Base-by-base conservation (phyloP, 305 asterid species). In the Fraxinus ornus region DNA sequence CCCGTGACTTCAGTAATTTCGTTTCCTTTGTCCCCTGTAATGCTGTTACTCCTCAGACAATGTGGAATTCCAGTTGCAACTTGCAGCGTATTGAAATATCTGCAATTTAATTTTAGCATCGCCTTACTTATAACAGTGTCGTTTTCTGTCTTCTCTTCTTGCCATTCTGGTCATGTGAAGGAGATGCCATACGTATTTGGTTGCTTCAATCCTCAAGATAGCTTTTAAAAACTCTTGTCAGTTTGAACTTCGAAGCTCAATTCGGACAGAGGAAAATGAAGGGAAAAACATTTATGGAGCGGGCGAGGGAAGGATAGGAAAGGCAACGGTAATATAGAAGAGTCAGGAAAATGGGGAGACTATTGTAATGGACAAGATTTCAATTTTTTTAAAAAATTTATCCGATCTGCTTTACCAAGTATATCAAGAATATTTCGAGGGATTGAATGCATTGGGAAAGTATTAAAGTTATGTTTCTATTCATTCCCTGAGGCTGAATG, bases 1-100 rank as follows among this genome's bases (percentile, higher is more conserved):
- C 39, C 81, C 52, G 1, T 86, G 82, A 74, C 77, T 80, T 49
- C 1, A n/a, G 26, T 82, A 77, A 83, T 75, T 44, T 76, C 22
- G 9, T 70, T 68, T 3, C 28, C 47, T 7, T 71, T 17, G 2
- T 32, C 13, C 24, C 15, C 37, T 24, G 3, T 68, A 12, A 12
- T 24, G 33, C 36, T 68, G 73, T 62, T 62, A 3, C 30, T 62
- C 30, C 30, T 22, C 9, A 5, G 71, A 62, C 71, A 22, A 62
- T 66, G 74, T 66, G 36, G 74, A 26, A 28, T 68, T 68, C 75
- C 75, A 28, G 33, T 64, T 64, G 28, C n/a, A 22, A 64, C n/a
- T 64, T 64, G 72, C 72, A 22, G n/a, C 72, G 6, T 62, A 22
- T 62, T 4, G 3, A 64, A 64, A 64, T 22, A 68, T 68, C 75